These are phyloP conservation scores for Bruguiera gymnorhiza DNA, from an alignment of 345 rosid genomes.

Conservation along the genomic window DNA sequence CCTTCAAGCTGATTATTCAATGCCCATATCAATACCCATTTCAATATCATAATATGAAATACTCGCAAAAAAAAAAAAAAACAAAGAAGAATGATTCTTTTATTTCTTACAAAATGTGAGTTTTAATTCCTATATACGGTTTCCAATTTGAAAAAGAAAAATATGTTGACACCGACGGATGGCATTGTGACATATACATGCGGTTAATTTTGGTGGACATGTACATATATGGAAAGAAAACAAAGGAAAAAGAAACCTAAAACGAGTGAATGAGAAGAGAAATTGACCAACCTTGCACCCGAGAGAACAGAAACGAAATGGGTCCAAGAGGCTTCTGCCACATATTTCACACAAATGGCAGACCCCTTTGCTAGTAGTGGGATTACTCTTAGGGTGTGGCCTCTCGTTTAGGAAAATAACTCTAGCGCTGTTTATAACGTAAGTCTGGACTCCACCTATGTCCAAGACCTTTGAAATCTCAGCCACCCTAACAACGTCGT, in stretches of 20 bases:
- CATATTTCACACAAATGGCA: constrained; percentile 33
- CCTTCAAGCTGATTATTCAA: constrained; percentile 25
- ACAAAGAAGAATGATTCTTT: too few species aligned
- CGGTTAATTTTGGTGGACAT: too few species aligned
- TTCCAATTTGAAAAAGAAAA: too few species aligned
- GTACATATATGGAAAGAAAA: neutral
- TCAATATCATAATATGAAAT: neutral
- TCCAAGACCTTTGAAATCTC: constrained; percentile 35
- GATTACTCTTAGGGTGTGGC: constrained; percentile 26
- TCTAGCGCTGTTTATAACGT: constrained; percentile 43
- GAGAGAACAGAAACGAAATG: constrained; percentile 40
- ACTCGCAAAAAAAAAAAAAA: neutral
- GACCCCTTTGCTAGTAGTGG: constrained; percentile 18
- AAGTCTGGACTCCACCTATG: constrained; percentile 39
- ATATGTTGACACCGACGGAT: too few species aligned
- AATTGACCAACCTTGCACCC: constrained; percentile 39
- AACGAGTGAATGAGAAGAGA: neutral
- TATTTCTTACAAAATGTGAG: too few species aligned
- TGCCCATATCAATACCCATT: neutral
- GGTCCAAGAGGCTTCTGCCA: constrained; percentile 33
- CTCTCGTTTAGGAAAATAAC: constrained; percentile 40
- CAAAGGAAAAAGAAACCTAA: neutral
- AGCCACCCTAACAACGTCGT: constrained; percentile 37
- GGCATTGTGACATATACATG: too few species aligned
- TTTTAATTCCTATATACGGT: too few species aligned